Percentiles rank a stretch among this genome's conserved stretches.
These are phyloP conservation scores for Moesziomyces sp. DNA, from an alignment of 1,284 basidiomycete species.

Conservation along the genomic window DNA sequence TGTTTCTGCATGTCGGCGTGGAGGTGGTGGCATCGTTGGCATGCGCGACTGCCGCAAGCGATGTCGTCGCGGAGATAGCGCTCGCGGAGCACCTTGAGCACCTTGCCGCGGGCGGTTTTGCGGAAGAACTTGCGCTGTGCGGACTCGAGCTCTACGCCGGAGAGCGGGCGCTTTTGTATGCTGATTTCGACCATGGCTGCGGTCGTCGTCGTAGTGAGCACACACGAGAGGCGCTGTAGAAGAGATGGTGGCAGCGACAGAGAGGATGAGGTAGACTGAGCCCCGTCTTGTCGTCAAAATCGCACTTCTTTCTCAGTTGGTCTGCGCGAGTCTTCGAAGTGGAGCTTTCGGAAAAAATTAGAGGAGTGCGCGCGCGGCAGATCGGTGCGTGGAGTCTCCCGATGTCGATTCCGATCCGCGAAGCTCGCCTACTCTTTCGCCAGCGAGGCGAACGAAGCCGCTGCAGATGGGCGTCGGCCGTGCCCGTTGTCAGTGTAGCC, in stretches of 20 bases:
- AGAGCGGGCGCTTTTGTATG: constrained; percentile 63
- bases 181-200: constrained; percentile 52
- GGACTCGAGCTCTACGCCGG: constrained; percentile 45
- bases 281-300: too few relatives aligned
- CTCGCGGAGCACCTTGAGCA: constrained; percentile 94
- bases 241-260: not conserved
- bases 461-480: not conserved
- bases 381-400: not conserved
- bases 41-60: constrained; percentile 84
- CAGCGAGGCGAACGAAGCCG: too few relatives aligned
- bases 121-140: constrained; percentile 63
- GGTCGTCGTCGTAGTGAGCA: not conserved
- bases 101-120: constrained; percentile 92
- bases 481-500: not conserved
- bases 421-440: too few relatives aligned
- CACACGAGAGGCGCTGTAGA: not conserved
- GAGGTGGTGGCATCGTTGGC: constrained; percentile 69
- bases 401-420: not conserved
- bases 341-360: not conserved
- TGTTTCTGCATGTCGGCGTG: constrained; percentile 45
- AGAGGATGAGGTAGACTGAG: not conserved
- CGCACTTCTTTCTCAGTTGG: too few relatives aligned
- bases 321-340: not conserved
- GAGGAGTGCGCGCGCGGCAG: not conserved
- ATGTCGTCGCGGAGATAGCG: constrained; percentile 93